Evolutionary conservation across 352 stramenopile species (phyloP).

Genomic region (Aphanomyces euteiches): DNA sequence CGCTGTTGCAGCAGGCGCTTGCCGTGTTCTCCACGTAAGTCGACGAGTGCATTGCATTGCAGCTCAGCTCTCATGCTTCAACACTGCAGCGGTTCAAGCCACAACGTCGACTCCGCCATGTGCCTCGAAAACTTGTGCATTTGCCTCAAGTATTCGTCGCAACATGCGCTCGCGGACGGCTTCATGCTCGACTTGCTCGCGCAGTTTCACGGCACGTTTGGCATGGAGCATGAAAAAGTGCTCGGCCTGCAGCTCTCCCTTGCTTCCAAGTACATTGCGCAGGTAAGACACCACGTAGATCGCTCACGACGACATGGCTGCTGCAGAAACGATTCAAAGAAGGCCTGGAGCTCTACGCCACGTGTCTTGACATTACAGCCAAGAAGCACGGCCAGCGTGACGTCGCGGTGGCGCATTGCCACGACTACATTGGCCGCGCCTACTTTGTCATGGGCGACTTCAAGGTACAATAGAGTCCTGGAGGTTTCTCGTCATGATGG

Average conservation of each 20-base stretch:
- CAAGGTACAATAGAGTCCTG: constrained; percentile 36
- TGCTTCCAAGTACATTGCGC: constrained; percentile 39
- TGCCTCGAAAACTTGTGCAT: constrained; percentile 30
- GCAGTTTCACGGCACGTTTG: constrained; percentile 40
- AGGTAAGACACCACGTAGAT: constrained; percentile 36
- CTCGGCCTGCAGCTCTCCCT: constrained; percentile 42
- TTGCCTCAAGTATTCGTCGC: constrained; percentile 15
- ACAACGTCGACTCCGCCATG: constrained; percentile 1
- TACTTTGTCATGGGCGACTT: constrained; percentile 53
- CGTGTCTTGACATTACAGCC: constrained; percentile 38
- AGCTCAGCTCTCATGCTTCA: not conserved
- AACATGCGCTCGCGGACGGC: constrained; percentile 20
- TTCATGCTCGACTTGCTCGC: constrained; percentile 39
- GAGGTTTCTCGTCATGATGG: no score
- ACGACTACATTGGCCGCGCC: constrained; percentile 53
- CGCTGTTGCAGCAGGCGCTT: constrained; percentile 1
- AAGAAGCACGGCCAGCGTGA: constrained; percentile 35
- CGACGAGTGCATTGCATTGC: not conserved
- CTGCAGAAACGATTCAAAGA: constrained; percentile 44
- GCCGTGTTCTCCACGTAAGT: constrained; percentile 8
- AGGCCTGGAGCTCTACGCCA: constrained; percentile 38
- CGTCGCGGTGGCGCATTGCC: constrained; percentile 35
- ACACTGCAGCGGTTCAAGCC: not conserved
- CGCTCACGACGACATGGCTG: not conserved
- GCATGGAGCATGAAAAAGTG: constrained; percentile 50